These are phyloP conservation scores for Juncus inflexus DNA, from an alignment of 176 grass and related monocot species.

Conservation along the genomic window DNA sequence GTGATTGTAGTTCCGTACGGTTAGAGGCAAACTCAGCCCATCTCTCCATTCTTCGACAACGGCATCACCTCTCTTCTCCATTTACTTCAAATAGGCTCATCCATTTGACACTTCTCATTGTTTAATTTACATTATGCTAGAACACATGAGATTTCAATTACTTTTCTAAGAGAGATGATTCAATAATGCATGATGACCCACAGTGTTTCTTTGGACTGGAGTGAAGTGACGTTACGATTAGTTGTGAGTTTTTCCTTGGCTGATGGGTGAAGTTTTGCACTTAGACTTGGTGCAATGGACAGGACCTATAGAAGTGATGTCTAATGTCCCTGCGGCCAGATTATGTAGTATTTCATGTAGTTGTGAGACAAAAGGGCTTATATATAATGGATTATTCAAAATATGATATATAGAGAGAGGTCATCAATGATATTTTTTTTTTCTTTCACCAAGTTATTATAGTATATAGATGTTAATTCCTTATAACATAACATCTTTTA, in stretches of 20 bases:
- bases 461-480: too few relatives aligned
- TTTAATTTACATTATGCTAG: background rate
- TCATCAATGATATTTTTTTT: too few relatives aligned
- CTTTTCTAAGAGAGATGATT: background rate
- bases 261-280: background rate
- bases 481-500: too few relatives aligned
- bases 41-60: constrained; percentile 4
- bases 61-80: background rate
- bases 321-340: background rate
- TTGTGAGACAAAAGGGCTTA: too few relatives aligned
- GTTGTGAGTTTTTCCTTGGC: background rate
- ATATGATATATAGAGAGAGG: too few relatives aligned
- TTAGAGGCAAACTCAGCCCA: constrained; percentile 14
- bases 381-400: too few relatives aligned
- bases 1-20: constrained; percentile 13
- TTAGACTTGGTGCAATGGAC: background rate
- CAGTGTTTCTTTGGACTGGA: constrained; percentile 26
- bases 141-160: background rate
- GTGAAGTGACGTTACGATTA: constrained; percentile 16
- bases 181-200: background rate
- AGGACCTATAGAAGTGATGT: background rate
- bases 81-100: background rate
- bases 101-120: background rate
- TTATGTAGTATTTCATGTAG: background rate
- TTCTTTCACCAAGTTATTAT: too few relatives aligned